Conservation (phyloP, 2,329 filamentous ascomycete species). For the Paecilomyces sp. region DNA sequence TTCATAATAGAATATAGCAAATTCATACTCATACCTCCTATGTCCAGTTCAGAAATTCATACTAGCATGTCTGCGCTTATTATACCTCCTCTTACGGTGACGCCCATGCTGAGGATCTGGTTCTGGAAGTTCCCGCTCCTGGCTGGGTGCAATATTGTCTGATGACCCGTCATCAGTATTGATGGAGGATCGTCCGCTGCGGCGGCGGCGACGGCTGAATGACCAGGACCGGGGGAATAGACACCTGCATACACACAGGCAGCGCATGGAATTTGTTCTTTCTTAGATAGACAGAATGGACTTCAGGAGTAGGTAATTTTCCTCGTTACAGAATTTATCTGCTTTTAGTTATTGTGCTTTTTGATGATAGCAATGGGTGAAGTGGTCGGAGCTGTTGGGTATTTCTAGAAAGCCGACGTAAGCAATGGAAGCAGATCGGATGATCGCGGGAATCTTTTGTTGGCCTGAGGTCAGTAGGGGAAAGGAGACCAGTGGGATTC, state of each 20-base stretch:
- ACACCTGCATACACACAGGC: not conserved
- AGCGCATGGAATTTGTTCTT: not conserved
- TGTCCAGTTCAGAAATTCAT: no score
- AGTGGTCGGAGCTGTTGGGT: no score
- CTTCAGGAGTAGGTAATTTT: no score
- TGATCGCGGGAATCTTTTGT: not conserved
- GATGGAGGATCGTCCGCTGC: not conserved
- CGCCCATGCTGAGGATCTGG: not conserved
- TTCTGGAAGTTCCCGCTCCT: not conserved
- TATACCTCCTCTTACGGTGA: not conserved
- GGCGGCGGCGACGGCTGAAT: not conserved
- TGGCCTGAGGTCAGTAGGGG: not conserved
- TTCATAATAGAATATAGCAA: no score
- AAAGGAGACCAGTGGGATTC: not conserved
- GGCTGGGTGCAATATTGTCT: not conserved
- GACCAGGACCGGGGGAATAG: not conserved
- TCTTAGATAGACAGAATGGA: no score
- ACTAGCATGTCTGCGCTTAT: not conserved
- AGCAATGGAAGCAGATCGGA: not conserved
- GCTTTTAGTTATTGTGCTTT: no score
- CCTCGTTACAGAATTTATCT: no score
- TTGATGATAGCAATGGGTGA: no score
- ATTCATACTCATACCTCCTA: not conserved
- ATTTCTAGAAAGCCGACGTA: no score
- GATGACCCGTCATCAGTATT: not conserved